These are phyloP conservation scores for Penicillium vulpinum DNA, from an alignment of 2,329 filamentous ascomycete species.

Conservation along the genomic window DNA sequence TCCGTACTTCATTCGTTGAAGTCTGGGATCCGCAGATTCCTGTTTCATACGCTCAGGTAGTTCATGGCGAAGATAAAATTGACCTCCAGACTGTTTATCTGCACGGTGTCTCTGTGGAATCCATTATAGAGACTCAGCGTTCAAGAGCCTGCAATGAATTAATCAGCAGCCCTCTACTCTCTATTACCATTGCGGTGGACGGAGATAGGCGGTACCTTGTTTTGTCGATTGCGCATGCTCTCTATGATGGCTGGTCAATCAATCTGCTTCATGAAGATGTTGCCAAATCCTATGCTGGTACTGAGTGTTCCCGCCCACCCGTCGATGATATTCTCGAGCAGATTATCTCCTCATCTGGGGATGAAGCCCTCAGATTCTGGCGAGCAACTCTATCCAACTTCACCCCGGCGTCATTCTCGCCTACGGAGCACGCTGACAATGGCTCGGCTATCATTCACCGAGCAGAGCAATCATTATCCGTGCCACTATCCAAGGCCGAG, in stretches of 20 bases:
- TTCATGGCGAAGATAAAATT: conserved; percentile 37
- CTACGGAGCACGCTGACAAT: conserved; percentile 17
- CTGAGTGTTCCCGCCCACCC: conserved; percentile 45
- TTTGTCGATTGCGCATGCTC: conserved; percentile 77
- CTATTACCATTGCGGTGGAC: conserved; percentile 42
- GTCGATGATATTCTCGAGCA: conserved; percentile 58
- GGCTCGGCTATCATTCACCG: conserved; percentile 26
- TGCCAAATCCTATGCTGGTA: conserved; percentile 59
- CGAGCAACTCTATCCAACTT: conserved; percentile 61
- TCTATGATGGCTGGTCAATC: conserved; percentile 89
- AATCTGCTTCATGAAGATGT: conserved; percentile 72
- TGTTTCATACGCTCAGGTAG: conserved; percentile 58
- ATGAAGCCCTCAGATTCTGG: conserved; percentile 67
- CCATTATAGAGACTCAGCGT: conserved; percentile 23
- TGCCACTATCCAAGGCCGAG: conserved; percentile 47
- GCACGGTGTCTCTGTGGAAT: conserved; percentile 21
- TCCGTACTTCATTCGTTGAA: conserved; percentile 72
- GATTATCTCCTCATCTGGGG: conserved; percentile 51
- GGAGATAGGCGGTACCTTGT: conserved; percentile 46
- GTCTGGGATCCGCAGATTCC: conserved; percentile 62
- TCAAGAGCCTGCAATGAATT: conserved; percentile 8
- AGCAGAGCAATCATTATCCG: conserved; percentile 23
- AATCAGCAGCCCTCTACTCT: conserved; percentile 28
- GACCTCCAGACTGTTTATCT: conserved; percentile 36
- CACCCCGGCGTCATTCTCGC: conserved; percentile 44